These are phyloP conservation scores for Pyrus betulifolia DNA, from an alignment of 306 rosid genomes.

Conservation along the genomic window DNA sequence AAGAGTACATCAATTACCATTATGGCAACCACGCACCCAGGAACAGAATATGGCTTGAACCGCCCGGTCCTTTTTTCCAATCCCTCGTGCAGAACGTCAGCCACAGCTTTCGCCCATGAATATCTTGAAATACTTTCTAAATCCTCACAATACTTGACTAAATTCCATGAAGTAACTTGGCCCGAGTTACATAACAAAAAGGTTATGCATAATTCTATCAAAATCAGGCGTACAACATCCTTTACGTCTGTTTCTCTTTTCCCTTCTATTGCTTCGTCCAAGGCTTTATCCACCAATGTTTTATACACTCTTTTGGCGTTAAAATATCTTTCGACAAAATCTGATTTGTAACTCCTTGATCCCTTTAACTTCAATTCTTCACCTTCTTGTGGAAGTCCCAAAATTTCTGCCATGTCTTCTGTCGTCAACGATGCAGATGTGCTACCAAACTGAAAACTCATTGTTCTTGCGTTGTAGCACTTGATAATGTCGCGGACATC, in stretches of 20 bases:
- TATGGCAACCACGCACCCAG: slow-evolving; percentile 1
- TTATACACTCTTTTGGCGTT: neutral
- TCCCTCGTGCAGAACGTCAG: neutral
- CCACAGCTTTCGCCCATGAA: neutral
- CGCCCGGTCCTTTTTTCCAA: neutral
- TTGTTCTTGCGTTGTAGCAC: neutral
- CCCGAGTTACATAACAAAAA: neutral
- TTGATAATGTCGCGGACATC: neutral
- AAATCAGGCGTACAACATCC: neutral
- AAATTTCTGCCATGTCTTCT: neutral
- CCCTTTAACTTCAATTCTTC: neutral
- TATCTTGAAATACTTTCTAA: too few species aligned
- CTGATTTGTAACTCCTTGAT: neutral
- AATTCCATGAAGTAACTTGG: neutral
- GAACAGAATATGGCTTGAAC: neutral
- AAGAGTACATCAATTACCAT: neutral
- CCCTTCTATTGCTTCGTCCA: neutral
- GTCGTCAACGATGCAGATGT: neutral
- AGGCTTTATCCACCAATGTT: neutral
- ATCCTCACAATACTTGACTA: neutral
- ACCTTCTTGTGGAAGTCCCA: neutral
- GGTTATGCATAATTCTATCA: neutral
- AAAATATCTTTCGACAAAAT: neutral
- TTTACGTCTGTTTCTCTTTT: neutral
- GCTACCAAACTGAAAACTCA: neutral